Evolutionary conservation across 495 filamentous ascomycete species (phyloP), one percentile per base, ranked within the genome.

Genomic region (Aspergillus indologenus): DNA sequence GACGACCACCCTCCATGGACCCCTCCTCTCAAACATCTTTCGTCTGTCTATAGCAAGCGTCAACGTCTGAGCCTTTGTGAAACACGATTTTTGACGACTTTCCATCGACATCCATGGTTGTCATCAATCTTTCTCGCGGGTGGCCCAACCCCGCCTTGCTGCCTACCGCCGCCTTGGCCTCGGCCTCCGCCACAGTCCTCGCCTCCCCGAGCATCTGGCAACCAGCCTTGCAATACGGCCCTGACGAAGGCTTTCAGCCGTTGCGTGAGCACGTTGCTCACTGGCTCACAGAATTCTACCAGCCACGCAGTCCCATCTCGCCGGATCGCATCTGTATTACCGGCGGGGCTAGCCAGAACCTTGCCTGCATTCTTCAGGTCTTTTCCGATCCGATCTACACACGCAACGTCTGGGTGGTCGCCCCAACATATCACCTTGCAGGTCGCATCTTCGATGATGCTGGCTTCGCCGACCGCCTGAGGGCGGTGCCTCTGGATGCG

Each of bases 351-450:
- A 85, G 80, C 52, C 90, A 93, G 71, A 89, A 84, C 64, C 71
- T 96, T 8, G 88, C 86, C 1, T 85, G 81, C 60, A 71, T 92
- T 3, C 74, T 97, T 24, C 80, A 85, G 64, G 83, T 85, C 18
- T 96, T 87, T 60, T 88, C 90, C 0, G 91, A 95, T 65, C 89
- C 90, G 0, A 68, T 76, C 2, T 89, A 87, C 64, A 96, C 92
- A 17, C 77, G 82, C 45, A 83, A 80, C 63, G 83, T 95, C 21
- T 96, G 91, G 87, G 77, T 89, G 71, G 85, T 90, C 0, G 83
- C 86, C 44, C 92, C 92, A 29, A 86, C 87, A 19, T 97, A 96
- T 65, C 87, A 86, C 66, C 76, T 94, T 11, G 90, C 87, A 0
- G 87, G 85, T 66, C 80, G 84, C 6, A 87, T 94, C 40, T 90